Conservation (phyloP, 352 stramenopile genomes). For the Elongisporangium senticosum region DNA sequence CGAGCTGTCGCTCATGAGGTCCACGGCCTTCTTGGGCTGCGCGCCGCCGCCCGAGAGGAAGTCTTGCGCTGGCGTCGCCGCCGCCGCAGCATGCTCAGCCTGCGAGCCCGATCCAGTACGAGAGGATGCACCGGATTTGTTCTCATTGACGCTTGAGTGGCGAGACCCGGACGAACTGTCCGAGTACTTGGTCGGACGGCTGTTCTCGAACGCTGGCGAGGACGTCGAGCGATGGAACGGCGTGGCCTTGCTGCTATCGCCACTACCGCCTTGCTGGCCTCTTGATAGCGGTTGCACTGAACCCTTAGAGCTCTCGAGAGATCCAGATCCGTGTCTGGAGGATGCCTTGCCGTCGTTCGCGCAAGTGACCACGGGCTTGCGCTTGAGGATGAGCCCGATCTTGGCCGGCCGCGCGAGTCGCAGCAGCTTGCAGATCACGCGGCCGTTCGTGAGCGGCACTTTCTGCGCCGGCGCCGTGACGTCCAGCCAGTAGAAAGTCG, state of each 20-base stretch:
- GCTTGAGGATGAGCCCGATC: conserved; percentile 59
- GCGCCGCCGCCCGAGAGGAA: conserved; percentile 54
- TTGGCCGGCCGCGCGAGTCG: conserved; percentile 54
- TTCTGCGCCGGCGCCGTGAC: conserved; percentile 45
- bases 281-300: conserved; percentile 18
- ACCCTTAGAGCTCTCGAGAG: conserved; percentile 7
- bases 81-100: conserved; percentile 16
- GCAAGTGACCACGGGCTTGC: conserved; percentile 71
- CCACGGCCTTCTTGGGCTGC: conserved; percentile 31
- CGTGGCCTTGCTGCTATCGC: conserved; percentile 8
- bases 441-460: conserved; percentile 67
- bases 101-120: conserved; percentile 26
- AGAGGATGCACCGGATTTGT: conserved; percentile 15
- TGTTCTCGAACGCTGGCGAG: conserved; percentile 36
- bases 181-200: conserved; percentile 62
- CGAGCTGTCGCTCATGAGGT: conserved; percentile 65
- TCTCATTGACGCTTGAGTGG: conserved; percentile 13
- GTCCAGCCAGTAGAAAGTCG: conserved; percentile 80
- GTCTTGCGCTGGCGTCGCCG: conserved; percentile 55
- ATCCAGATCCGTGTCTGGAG: conserved; percentile 5
- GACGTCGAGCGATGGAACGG: conserved; percentile 43
- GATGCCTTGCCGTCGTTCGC: conserved; percentile 17
- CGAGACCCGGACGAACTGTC: conserved; percentile 22
- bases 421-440: conserved; percentile 81
- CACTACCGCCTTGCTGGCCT: conserved; percentile 15